Conservation (phyloP, 768 basidiomycete genomes). For the Pisolithus marmoratus region DNA sequence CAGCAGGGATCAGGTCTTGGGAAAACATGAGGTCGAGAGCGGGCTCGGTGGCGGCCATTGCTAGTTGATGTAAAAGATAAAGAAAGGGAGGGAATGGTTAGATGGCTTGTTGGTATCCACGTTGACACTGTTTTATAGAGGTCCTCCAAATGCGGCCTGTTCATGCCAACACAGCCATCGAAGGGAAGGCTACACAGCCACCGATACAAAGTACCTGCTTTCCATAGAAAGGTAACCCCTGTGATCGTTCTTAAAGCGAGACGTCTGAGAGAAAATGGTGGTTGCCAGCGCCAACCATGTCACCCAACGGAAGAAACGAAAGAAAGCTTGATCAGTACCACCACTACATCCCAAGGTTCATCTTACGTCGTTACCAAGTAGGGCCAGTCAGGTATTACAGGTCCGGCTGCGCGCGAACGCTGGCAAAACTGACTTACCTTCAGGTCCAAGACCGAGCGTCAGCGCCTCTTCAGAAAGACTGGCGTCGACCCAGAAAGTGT, state of each 20-base stretch:
- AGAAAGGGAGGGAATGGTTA: neutral
- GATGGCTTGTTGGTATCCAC: too few species aligned
- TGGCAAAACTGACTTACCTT: neutral
- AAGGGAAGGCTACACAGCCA: too few species aligned
- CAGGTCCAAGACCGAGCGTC: constrained; percentile 8
- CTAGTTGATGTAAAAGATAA: neutral
- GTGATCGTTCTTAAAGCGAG: too few species aligned
- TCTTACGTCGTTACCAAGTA: constrained; percentile 3
- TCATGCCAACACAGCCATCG: too few species aligned
- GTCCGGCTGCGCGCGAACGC: too few species aligned
- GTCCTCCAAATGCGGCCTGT: too few species aligned
- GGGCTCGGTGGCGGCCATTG: constrained; percentile 40
- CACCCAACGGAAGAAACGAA: neutral
- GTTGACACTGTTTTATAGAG: too few species aligned
- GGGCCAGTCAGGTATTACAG: neutral
- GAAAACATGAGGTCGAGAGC: constrained; percentile 76
- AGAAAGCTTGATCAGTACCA: constrained; percentile 2
- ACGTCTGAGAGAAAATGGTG: too few species aligned
- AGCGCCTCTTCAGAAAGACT: constrained; percentile 1
- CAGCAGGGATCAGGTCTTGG: constrained; percentile 59
- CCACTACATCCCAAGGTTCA: constrained; percentile 9
- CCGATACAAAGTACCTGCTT: too few species aligned
- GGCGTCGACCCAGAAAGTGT: constrained; percentile 5
- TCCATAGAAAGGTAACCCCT: too few species aligned
- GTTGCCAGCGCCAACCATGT: neutral